These are phyloP conservation scores for Saccharomycopsis amapae DNA, from an alignment of 805 yeast genomes.

Conservation along the genomic window DNA sequence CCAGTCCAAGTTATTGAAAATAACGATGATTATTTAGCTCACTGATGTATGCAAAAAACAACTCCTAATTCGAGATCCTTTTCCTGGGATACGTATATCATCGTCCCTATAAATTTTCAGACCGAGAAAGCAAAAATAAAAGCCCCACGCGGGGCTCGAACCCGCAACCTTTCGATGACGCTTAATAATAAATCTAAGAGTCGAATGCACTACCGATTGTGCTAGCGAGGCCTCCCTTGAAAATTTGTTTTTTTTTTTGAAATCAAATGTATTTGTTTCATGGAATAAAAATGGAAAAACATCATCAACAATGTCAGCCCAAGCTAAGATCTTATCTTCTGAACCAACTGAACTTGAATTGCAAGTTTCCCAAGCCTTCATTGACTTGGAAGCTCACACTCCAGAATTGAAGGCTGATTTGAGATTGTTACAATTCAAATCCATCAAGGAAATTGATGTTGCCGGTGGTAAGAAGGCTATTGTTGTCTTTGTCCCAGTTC, in stretches of 20 bases:
- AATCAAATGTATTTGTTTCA: too few species aligned
- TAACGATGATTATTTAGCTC: too few species aligned
- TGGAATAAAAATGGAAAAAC: too few species aligned
- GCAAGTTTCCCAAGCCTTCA: slow-evolving; percentile 98
- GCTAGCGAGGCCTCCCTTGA: slow-evolving; percentile 38
- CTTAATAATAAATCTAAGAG: too few species aligned
- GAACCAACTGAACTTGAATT: slow-evolving; percentile 98
- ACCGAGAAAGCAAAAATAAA: too few species aligned
- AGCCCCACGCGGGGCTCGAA: slow-evolving; percentile 48
- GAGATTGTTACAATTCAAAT: slow-evolving; percentile 97
- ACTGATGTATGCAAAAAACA: too few species aligned
- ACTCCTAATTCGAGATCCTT: too few species aligned
- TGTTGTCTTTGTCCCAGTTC: slow-evolving; percentile 97
- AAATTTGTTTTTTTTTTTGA: too few species aligned
- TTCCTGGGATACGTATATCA: too few species aligned
- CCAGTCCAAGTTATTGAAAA: too few species aligned
- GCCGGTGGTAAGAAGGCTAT: slow-evolving; percentile 98
- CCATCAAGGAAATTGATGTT: slow-evolving; percentile 95
- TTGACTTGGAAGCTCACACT: slow-evolving; percentile 89
- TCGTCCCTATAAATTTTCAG: too few species aligned
- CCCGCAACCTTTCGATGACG: slow-evolving; percentile 51
- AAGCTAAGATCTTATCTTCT: slow-evolving; percentile 88
- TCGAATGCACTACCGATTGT: slow-evolving; percentile 54
- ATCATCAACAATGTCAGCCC: slow-evolving; percentile 75
- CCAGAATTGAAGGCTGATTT: slow-evolving; percentile 96